Evolutionary conservation across 495 filamentous ascomycete species (phyloP).

Genomic region (Xylaria flabelliformis): DNA sequence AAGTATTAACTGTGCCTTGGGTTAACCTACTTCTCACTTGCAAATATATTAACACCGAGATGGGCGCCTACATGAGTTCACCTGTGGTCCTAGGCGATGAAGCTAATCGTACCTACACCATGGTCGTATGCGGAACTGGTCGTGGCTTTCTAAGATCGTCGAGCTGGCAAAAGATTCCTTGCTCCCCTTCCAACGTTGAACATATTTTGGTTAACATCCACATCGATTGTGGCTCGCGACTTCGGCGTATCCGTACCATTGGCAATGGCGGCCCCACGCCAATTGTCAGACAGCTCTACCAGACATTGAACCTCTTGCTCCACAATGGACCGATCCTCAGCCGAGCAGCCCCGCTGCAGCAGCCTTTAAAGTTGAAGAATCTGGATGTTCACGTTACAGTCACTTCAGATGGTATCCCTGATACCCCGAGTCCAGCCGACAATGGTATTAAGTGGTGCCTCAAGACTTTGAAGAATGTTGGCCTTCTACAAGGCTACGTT

Average conservation of each 20-base stretch:
- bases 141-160: not conserved
- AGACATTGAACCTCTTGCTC: slow-evolving; percentile 11
- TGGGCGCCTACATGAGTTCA: slow-evolving; percentile 8
- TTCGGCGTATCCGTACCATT: too few relatives aligned
- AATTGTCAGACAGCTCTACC: slow-evolving; percentile 6
- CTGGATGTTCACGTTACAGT: not conserved
- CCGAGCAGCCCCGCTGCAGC: not conserved
- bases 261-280: not conserved
- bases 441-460: not conserved
- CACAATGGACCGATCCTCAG: slow-evolving; percentile 17
- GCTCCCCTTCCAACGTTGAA: not conserved
- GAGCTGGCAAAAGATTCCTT: not conserved
- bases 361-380: not conserved
- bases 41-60: not conserved
- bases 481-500: not conserved
- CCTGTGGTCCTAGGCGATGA: not conserved
- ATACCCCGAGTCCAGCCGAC: not conserved
- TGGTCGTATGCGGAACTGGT: not conserved
- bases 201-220: not conserved
- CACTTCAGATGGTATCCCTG: not conserved
- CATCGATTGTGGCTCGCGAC: not conserved
- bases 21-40: slow-evolving; percentile 10
- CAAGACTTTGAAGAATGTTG: not conserved
- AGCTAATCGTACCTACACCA: not conserved
- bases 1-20: not conserved